A percentile compares a stretch with the other conserved stretches of the same genome.
Conservation (phyloP, 768 basidiomycete genomes). For the Lactarius pseudohatsudake region DNA sequence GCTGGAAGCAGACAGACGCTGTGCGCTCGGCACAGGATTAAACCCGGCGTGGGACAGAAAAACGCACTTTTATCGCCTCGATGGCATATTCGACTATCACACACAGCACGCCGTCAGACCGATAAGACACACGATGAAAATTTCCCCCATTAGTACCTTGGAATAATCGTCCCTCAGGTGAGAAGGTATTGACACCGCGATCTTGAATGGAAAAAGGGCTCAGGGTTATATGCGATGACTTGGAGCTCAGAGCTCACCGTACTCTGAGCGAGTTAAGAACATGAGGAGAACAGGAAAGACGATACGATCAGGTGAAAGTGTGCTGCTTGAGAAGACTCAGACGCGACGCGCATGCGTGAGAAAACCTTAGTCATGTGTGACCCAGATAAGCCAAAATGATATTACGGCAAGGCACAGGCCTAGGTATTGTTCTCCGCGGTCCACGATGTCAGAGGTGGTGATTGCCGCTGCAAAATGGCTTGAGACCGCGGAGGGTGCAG, state of each 20-base stretch:
- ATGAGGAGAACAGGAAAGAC: slow-evolving; percentile 41
- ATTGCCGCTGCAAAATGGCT: not conserved
- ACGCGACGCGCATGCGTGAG: slow-evolving; percentile 27
- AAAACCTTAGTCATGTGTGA: slow-evolving; percentile 14
- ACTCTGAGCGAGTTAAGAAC: slow-evolving; percentile 96
- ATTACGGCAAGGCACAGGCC: not conserved
- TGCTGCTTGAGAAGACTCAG: not conserved
- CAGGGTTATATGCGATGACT: not conserved
- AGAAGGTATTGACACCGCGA: slow-evolving; percentile 98
- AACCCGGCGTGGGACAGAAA: not conserved
- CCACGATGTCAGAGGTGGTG: not conserved
- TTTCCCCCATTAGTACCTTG: slow-evolving; percentile 62
- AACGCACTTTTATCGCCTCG: slow-evolving; percentile 92
- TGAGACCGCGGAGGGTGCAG: not conserved
- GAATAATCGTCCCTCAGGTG: slow-evolving; percentile 96
- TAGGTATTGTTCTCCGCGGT: not conserved
- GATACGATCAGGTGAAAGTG: not conserved
- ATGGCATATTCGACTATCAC: slow-evolving; percentile 95
- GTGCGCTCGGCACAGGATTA: slow-evolving; percentile 5
- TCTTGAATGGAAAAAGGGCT: slow-evolving; percentile 46
- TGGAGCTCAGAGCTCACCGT: slow-evolving; percentile 49
- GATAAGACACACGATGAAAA: not conserved
- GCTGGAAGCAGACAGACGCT: slow-evolving; percentile 45
- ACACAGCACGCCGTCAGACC: slow-evolving; percentile 26
- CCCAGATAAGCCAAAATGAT: not conserved